Evolutionary conservation across 768 basidiomycete genomes (phyloP).

Genomic region (Phlebiopsis flavidoalba): DNA sequence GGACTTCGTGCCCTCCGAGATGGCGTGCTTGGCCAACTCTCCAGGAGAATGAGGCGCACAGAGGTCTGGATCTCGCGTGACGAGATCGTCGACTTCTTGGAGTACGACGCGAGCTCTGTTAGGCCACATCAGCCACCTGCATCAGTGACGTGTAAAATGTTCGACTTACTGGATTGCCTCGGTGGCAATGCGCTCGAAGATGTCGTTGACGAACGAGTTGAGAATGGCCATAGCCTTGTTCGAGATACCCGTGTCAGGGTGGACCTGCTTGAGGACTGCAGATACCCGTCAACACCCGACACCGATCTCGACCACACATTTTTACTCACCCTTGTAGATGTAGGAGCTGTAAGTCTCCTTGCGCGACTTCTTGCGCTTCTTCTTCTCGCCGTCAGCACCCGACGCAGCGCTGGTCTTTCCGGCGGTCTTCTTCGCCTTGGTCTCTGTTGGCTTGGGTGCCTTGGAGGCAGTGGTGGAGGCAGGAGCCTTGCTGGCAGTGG

Average conservation of each 20-base stretch:
- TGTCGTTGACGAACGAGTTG: slow-evolving; percentile 82
- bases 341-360: slow-evolving; percentile 85
- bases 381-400: slow-evolving; percentile 61
- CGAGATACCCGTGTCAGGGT: slow-evolving; percentile 91
- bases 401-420: slow-evolving; percentile 43
- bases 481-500: slow-evolving; percentile 57
- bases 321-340: slow-evolving; percentile 67
- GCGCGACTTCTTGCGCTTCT: slow-evolving; percentile 74
- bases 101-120: slow-evolving; percentile 74
- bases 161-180: slow-evolving; percentile 61
- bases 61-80: slow-evolving; percentile 86
- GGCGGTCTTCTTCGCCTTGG: slow-evolving; percentile 51
- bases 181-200: slow-evolving; percentile 75
- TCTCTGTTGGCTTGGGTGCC: slow-evolving; percentile 35
- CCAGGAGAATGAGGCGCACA: slow-evolving; percentile 78
- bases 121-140: too few species aligned
- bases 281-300: slow-evolving; percentile 3
- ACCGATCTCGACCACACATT: background rate
- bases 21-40: slow-evolving; percentile 84
- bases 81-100: slow-evolving; percentile 90
- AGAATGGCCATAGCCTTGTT: slow-evolving; percentile 85
- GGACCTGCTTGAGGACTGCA: slow-evolving; percentile 82
- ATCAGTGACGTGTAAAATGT: background rate
- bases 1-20: slow-evolving; percentile 78
- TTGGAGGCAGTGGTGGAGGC: slow-evolving; percentile 37